Percentiles rank a stretch among this genome's conserved stretches.
phyloP scores from a whole-genome alignment of 352 stramenopile genomes.

The Globisporangium cylindrosporum region DNA sequence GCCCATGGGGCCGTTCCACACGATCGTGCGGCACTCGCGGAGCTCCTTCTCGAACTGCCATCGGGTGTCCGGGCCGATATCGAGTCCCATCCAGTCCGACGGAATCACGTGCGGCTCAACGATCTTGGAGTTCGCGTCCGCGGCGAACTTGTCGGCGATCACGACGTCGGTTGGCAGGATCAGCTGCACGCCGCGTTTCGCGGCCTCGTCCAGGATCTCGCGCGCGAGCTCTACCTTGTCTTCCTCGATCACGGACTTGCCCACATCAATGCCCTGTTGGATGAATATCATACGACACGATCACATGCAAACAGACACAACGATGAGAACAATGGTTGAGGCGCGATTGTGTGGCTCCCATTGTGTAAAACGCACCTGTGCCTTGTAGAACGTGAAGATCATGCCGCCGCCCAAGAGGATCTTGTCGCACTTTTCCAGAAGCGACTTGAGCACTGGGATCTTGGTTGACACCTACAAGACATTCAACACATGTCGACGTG shows the following conservation, averaged over 20 bases:
- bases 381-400: slow-evolving; percentile 98
- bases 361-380: slow-evolving; percentile 38
- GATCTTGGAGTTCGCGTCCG: slow-evolving; percentile 57
- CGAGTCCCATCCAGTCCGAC: slow-evolving; percentile 95
- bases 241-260: slow-evolving; percentile 94
- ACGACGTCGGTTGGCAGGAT: slow-evolving; percentile 93
- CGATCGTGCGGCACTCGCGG: slow-evolving; percentile 88
- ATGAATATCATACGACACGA: background rate
- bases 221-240: slow-evolving; percentile 92
- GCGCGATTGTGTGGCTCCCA: background rate
- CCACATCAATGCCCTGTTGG: slow-evolving; percentile 87
- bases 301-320: background rate
- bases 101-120: slow-evolving; percentile 87
- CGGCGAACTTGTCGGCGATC: slow-evolving; percentile 88
- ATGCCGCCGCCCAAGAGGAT: slow-evolving; percentile 96
- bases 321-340: background rate
- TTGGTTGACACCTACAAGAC: slow-evolving; percentile 76
- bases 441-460: slow-evolving; percentile 95
- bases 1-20: slow-evolving; percentile 97
- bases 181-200: slow-evolving; percentile 85
- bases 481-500: background rate
- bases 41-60: slow-evolving; percentile 80
- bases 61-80: slow-evolving; percentile 67
- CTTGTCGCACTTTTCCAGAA: slow-evolving; percentile 96
- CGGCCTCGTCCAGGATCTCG: slow-evolving; percentile 90